These are phyloP conservation scores for Cucurbita maxima DNA, from an alignment of 306 rosid species.

Conservation along the genomic window DNA sequence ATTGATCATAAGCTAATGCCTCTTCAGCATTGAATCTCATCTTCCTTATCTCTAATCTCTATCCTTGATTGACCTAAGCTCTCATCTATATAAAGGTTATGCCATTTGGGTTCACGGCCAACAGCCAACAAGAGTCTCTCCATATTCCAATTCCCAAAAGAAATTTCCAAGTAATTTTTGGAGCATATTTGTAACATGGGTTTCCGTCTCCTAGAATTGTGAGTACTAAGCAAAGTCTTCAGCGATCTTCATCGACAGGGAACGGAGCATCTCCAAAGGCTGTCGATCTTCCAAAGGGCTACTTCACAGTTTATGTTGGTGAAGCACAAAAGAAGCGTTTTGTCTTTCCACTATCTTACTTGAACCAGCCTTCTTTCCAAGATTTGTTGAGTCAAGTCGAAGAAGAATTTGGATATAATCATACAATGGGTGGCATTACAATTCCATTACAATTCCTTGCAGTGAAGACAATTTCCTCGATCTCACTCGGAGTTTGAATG, in stretches of 20 bases:
- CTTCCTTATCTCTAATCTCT: not conserved
- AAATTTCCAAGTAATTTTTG: not conserved
- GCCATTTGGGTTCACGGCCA: not conserved
- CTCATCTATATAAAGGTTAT: not conserved
- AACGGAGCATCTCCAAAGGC: not conserved
- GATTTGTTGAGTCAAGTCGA: conserved; percentile 7
- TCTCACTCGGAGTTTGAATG: not conserved
- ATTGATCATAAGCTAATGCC: not conserved
- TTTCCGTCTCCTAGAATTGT: conserved; percentile 2
- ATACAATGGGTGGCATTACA: conserved; percentile 19
- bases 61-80: not conserved
- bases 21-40: not conserved
- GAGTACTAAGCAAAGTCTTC: not conserved
- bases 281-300: not conserved
- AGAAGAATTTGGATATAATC: conserved; percentile 19
- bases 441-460: conserved; percentile 19
- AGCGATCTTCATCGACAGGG: conserved; percentile 8
- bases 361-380: conserved; percentile 19
- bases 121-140: not conserved
- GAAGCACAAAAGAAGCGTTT: conserved; percentile 11
- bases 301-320: not conserved
- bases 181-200: not conserved
- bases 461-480: not conserved
- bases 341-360: conserved; percentile 10
- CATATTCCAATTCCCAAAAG: not conserved